Conservation (phyloP, 1,284 basidiomycete genomes). For the Erythrobasidium hasegawianum region DNA sequence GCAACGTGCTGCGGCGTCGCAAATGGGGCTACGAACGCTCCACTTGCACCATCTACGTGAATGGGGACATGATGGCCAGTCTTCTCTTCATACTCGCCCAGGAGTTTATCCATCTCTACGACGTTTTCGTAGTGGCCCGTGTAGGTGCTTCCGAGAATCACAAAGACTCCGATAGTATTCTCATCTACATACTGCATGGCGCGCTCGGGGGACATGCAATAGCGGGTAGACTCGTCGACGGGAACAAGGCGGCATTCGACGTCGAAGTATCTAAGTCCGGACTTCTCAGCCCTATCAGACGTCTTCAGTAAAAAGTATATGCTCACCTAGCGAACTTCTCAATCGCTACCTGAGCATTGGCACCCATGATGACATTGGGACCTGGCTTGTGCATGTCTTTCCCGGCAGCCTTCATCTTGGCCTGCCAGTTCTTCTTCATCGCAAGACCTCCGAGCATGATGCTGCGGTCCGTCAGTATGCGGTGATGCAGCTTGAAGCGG, state of each 20-base stretch:
- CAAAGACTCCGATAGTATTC: constrained; percentile 65
- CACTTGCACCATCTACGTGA: constrained; percentile 66
- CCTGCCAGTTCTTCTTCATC: constrained; percentile 93
- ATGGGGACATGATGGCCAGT: constrained; percentile 72
- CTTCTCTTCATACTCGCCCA: constrained; percentile 78
- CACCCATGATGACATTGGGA: constrained; percentile 56
- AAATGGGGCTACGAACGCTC: constrained; percentile 82
- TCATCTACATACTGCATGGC: constrained; percentile 86
- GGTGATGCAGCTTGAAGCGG: no score
- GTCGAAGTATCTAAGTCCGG: constrained; percentile 74
- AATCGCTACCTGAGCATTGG: constrained; percentile 78
- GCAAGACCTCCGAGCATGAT: constrained; percentile 84
- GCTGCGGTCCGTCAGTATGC: no score
- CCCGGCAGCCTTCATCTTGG: constrained; percentile 75
- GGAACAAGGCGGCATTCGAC: constrained; percentile 58
- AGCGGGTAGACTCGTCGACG: constrained; percentile 62
- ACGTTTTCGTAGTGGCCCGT: constrained; percentile 92
- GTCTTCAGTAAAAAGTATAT: constrained; percentile 55
- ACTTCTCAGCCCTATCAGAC: constrained; percentile 82
- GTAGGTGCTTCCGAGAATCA: constrained; percentile 65
- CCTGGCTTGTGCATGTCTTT: constrained; percentile 80
- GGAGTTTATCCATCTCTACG: constrained; percentile 72
- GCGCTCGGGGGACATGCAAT: constrained; percentile 75
- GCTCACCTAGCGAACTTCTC: constrained; percentile 62
- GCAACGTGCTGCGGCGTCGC: constrained; percentile 68